phyloP scores from a whole-genome alignment of 345 rosid species.

The Acer negundo region DNA sequence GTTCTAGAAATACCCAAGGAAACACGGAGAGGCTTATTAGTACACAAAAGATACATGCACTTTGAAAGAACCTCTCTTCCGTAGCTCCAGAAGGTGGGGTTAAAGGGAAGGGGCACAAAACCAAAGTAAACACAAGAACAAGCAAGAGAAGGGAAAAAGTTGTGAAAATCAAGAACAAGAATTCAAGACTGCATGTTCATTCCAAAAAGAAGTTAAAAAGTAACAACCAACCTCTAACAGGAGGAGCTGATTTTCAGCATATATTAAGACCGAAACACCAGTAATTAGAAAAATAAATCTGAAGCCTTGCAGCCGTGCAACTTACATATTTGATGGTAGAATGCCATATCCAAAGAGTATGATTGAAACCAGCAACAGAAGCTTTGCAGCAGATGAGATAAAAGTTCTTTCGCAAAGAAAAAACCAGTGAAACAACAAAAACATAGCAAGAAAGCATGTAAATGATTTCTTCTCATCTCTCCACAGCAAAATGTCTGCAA shows the following conservation, averaged over 20 bases:
- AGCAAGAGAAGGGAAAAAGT: neutral
- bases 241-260: neutral
- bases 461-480: slow-evolving; percentile 88
- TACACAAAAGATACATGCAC: neutral
- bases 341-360: slow-evolving; percentile 54
- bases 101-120: neutral
- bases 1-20: neutral
- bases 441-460: slow-evolving; percentile 51
- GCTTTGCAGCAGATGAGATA: slow-evolving; percentile 65
- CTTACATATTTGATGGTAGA: slow-evolving; percentile 70
- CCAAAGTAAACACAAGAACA: neutral
- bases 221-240: neutral
- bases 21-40: neutral
- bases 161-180: neutral
- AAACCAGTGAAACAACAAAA: slow-evolving; percentile 71
- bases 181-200: neutral
- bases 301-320: slow-evolving; percentile 14
- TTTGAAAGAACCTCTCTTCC: neutral
- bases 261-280: neutral
- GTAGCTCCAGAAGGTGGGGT: neutral
- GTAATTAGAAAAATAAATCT: slow-evolving; percentile 5
- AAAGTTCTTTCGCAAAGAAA: slow-evolving; percentile 75
- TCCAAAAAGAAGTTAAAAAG: neutral
- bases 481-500: slow-evolving; percentile 87
- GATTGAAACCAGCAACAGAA: slow-evolving; percentile 52